Conservation (phyloP, 2,329 filamentous ascomycete genomes). For the Graphiopsis chlorocephala region DNA sequence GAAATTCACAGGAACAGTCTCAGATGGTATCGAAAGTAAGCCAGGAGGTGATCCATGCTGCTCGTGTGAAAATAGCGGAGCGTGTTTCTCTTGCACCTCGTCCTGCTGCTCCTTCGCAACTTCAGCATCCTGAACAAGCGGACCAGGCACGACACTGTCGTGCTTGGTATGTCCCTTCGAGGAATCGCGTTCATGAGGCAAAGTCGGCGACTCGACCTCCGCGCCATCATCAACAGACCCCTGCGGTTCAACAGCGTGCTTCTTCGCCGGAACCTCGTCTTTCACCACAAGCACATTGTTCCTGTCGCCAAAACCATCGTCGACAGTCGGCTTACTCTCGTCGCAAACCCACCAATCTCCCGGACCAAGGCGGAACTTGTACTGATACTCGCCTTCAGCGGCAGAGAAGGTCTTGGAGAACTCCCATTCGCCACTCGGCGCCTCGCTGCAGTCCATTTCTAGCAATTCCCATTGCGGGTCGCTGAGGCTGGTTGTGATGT, state of each 20-base stretch:
- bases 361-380: slow-evolving; percentile 69
- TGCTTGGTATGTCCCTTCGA: not conserved
- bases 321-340: slow-evolving; percentile 56
- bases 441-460: slow-evolving; percentile 59
- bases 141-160: not conserved
- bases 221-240: not conserved
- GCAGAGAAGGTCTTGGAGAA: slow-evolving; percentile 55
- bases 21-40: not conserved
- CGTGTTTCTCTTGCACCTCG: slow-evolving; percentile 17
- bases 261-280: slow-evolving; percentile 13
- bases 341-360: slow-evolving; percentile 71
- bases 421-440: slow-evolving; percentile 44
- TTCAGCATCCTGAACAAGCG: not conserved
- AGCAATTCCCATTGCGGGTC: slow-evolving; percentile 63
- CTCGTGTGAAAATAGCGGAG: slow-evolving; percentile 37
- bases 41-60: not conserved
- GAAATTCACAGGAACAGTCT: slow-evolving; percentile 3
- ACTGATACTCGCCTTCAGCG: slow-evolving; percentile 62
- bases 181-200: not conserved
- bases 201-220: not conserved
- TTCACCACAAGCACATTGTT: slow-evolving; percentile 49
- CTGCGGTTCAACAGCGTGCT: slow-evolving; percentile 4
- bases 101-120: not conserved
- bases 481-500: slow-evolving; percentile 67
- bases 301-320: slow-evolving; percentile 52